These are phyloP conservation scores for Epichloe baconii DNA, from an alignment of 2,329 filamentous ascomycete genomes.

Conservation along the genomic window DNA sequence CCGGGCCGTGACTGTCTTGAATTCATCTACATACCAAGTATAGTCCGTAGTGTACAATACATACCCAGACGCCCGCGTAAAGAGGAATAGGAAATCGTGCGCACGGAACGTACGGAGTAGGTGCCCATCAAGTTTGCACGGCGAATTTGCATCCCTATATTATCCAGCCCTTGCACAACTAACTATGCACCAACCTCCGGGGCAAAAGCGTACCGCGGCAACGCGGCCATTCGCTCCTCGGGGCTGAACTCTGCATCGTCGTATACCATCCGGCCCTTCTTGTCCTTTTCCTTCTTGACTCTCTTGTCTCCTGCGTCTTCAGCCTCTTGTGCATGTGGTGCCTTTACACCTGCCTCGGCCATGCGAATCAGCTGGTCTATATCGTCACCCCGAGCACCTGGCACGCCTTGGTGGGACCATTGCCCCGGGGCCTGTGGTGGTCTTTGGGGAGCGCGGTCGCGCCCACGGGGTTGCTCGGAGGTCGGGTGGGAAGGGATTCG, in stretches of 20 bases:
- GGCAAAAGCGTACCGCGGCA: constrained; percentile 60
- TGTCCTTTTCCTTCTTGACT: constrained; percentile 53
- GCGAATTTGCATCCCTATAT: too few relatives aligned
- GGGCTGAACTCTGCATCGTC: constrained; percentile 67
- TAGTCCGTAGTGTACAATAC: background rate
- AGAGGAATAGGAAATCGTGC: background rate
- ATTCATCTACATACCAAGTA: background rate
- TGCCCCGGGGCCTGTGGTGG: constrained; percentile 22
- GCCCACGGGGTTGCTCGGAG: constrained; percentile 24
- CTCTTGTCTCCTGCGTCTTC: constrained; percentile 45
- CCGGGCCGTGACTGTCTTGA: background rate
- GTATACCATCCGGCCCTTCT: constrained; percentile 64
- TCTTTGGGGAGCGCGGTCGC: constrained; percentile 30
- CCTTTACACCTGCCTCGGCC: constrained; percentile 47
- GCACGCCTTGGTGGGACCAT: constrained; percentile 8
- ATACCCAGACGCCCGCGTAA: background rate
- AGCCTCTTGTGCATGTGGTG: constrained; percentile 25
- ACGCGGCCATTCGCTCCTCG: constrained; percentile 75
- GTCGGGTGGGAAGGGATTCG: constrained; percentile 33
- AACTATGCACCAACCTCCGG: constrained; percentile 11
- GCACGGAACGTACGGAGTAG: too few relatives aligned
- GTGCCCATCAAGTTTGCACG: too few relatives aligned
- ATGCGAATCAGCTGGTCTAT: constrained; percentile 53
- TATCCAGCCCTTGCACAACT: background rate
- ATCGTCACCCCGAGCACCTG: constrained; percentile 35